A percentile compares a stretch with the other conserved stretches of the same genome.
These are phyloP conservation scores for Brettanomyces custersianus DNA, from an alignment of 805 yeast species.

Conservation along the genomic window DNA sequence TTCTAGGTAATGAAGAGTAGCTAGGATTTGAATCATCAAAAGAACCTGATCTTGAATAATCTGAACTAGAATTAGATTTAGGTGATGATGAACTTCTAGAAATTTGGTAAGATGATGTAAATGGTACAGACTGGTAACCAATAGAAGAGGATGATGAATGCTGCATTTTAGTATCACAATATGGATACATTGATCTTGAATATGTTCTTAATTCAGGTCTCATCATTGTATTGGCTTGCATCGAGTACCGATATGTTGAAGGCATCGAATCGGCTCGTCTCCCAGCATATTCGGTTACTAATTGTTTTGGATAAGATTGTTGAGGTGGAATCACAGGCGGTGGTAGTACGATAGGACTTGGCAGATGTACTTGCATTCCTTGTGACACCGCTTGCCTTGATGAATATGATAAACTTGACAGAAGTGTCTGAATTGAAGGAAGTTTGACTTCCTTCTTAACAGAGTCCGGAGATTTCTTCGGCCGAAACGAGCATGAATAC, in stretches of 20 bases:
- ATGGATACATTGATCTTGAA: no score
- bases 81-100: not conserved
- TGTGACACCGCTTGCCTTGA: no score
- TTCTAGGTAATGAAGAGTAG: not conserved
- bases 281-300: not conserved
- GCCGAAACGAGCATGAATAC: not conserved
- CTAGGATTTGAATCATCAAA: no score
- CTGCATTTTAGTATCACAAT: no score
- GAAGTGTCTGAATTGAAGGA: slow-evolving; percentile 7
- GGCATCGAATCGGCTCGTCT: not conserved
- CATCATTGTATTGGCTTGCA: no score
- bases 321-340: slow-evolving; percentile 1
- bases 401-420: not conserved
- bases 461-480: not conserved
- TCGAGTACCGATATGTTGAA: no score
- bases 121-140: no score
- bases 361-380: slow-evolving; percentile 8
- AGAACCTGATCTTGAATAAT: slow-evolving; percentile 5
- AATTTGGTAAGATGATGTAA: no score
- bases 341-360: slow-evolving; percentile 2
- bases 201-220: no score
- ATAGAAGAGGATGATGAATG: no score
- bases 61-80: not conserved
- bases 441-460: slow-evolving; percentile 2
- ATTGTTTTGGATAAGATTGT: not conserved